These are phyloP conservation scores for Gastrolobium villosum DNA, from an alignment of 306 rosid genomes.

Conservation along the genomic window DNA sequence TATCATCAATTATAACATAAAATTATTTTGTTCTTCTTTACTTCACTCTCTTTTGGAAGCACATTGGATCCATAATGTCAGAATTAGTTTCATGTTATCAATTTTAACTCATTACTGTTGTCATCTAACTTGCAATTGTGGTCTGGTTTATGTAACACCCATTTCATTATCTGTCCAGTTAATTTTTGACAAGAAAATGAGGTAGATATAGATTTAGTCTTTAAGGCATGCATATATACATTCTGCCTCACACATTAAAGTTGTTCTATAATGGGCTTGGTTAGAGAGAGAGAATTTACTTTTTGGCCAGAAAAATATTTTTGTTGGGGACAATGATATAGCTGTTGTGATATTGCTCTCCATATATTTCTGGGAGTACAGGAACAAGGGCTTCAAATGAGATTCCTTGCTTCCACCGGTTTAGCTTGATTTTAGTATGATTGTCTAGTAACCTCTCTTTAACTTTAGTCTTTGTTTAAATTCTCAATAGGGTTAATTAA, in stretches of 20 bases:
- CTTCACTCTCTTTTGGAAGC: conserved; percentile 35
- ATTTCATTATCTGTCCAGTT: conserved; percentile 8
- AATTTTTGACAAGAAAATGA: conserved; percentile 6
- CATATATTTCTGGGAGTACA: background rate
- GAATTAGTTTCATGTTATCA: conserved; percentile 22
- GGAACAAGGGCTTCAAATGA: conserved; percentile 6
- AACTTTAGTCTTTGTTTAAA: conserved; percentile 18
- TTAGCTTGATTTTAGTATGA: conserved; percentile 27
- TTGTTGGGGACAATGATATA: background rate
- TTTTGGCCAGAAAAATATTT: background rate
- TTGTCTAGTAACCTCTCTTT: conserved; percentile 12
- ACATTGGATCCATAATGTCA: conserved; percentile 1
- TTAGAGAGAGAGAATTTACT: background rate
- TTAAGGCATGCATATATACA: conserved; percentile 16
- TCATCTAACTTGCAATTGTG: conserved; percentile 4
- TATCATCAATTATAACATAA: conserved; percentile 5
- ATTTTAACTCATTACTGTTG: conserved; percentile 37
- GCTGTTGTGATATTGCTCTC: background rate
- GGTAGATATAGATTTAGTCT: conserved; percentile 19
- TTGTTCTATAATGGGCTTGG: background rate
- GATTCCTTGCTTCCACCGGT: conserved; percentile 19
- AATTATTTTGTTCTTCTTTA: conserved; percentile 30
- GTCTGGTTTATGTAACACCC: conserved; percentile 17
- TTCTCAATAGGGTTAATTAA: conserved; percentile 7
- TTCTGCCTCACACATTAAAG: conserved; percentile 17